Percentiles rank a stretch among this genome's conserved stretches.
phyloP scores from a whole-genome alignment of 768 basidiomycete genomes.

The Boletus barrowsii region DNA sequence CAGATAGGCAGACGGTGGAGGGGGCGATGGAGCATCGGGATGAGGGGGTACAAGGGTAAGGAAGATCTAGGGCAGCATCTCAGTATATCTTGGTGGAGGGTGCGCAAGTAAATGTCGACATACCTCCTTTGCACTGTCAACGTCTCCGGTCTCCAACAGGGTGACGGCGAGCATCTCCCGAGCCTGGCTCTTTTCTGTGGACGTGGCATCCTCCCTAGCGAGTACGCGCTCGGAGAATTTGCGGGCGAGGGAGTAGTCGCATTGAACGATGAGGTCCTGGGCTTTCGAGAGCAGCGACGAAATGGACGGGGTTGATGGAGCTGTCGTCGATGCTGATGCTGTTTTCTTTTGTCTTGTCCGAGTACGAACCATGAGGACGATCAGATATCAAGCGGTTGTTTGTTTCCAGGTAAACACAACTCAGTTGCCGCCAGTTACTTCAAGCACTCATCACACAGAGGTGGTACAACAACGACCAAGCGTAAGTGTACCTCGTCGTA shows the following conservation, averaged over 20 bases:
- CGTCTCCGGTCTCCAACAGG: slow-evolving; percentile 75
- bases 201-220: slow-evolving; percentile 44
- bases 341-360: slow-evolving; percentile 40
- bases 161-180: slow-evolving; percentile 80
- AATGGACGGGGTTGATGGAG: slow-evolving; percentile 40
- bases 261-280: slow-evolving; percentile 77
- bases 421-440: not conserved
- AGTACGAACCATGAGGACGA: slow-evolving; percentile 50
- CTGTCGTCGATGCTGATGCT: slow-evolving; percentile 9
- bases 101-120: slow-evolving; percentile 14
- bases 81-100: not conserved
- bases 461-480: too few species aligned
- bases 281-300: slow-evolving; percentile 69
- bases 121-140: slow-evolving; percentile 70
- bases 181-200: slow-evolving; percentile 57
- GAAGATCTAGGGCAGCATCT: slow-evolving; percentile 51
- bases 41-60: slow-evolving; percentile 56
- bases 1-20: slow-evolving; percentile 76
- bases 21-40: slow-evolving; percentile 53
- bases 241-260: slow-evolving; percentile 78
- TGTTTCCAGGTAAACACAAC: slow-evolving; percentile 16
- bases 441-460: too few species aligned
- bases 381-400: slow-evolving; percentile 14
- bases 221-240: slow-evolving; percentile 69
- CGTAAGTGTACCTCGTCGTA: too few species aligned